phyloP scores from a whole-genome alignment of 2,329 filamentous ascomycete genomes.

The Aureobasidium leucospermi region DNA sequence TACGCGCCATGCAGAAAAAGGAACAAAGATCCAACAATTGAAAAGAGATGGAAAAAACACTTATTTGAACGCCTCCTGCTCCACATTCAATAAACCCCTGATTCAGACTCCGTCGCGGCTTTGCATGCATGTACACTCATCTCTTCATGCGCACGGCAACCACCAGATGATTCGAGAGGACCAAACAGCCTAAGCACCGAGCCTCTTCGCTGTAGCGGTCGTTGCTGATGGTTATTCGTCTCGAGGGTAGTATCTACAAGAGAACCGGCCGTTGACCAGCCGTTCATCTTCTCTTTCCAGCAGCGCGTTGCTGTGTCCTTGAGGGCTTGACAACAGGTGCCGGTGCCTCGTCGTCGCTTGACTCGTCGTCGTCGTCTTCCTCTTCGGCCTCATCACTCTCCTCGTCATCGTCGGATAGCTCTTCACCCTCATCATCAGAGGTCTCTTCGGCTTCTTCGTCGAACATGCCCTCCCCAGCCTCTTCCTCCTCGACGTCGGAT shows the following conservation, averaged over 20 bases:
- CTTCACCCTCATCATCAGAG: conserved; percentile 39
- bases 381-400: conserved; percentile 35
- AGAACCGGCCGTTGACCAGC: not conserved
- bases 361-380: conserved; percentile 20
- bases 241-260: not conserved
- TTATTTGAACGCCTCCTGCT: conserved; percentile 1
- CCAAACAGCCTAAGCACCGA: not conserved
- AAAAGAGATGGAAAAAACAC: not conserved
- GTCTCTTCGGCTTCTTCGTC: conserved; percentile 48
- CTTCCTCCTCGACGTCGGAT: conserved; percentile 20
- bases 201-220: not conserved
- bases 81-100: not conserved
- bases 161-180: not conserved
- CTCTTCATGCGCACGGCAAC: not conserved
- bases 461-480: conserved; percentile 33
- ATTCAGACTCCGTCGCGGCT: conserved; percentile 4
- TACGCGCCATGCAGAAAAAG: not conserved
- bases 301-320: conserved; percentile 15
- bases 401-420: conserved; percentile 37
- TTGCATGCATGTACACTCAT: conserved; percentile 9
- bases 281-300: conserved; percentile 21
- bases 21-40: not conserved
- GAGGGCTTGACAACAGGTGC: conserved; percentile 16
- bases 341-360: conserved; percentile 15
- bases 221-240: not conserved